phyloP scores from a whole-genome alignment of 1,139 yeast species.

The Protomyces pachydermus region DNA sequence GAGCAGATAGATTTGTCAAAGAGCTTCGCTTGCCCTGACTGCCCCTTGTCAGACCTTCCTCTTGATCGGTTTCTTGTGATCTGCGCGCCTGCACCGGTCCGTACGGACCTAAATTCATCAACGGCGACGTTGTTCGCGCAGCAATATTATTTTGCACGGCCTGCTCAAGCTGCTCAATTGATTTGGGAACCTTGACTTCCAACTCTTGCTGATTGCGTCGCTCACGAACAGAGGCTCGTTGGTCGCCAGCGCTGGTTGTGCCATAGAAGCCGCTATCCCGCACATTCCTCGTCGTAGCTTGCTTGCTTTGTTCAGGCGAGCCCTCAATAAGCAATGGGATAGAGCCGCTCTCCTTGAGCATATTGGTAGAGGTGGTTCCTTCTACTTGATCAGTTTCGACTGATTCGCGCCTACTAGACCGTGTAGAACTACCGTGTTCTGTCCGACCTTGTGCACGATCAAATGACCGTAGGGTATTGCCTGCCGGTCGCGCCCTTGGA shows the following conservation, averaged over 20 bases:
- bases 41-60: not conserved
- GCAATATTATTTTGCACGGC: not conserved
- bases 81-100: not conserved
- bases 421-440: not conserved
- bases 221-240: not conserved
- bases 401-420: not conserved
- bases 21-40: not conserved
- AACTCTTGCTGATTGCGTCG: not conserved
- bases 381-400: not conserved
- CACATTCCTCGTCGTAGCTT: not conserved
- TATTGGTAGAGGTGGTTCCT: not conserved
- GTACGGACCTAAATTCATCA: not conserved
- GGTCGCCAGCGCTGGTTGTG: not conserved
- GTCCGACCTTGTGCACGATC: not conserved
- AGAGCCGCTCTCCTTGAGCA: not conserved
- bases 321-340: not conserved
- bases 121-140: not conserved
- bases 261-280: not conserved
- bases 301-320: not conserved
- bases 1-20: not conserved
- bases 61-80: not conserved
- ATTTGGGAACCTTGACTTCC: not conserved
- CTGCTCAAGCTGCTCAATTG: not conserved
- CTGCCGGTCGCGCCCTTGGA: not conserved
- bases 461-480: not conserved